Evolutionary conservation across 352 stramenopile species (phyloP).

Genomic region (Globisporangium barbulae): DNA sequence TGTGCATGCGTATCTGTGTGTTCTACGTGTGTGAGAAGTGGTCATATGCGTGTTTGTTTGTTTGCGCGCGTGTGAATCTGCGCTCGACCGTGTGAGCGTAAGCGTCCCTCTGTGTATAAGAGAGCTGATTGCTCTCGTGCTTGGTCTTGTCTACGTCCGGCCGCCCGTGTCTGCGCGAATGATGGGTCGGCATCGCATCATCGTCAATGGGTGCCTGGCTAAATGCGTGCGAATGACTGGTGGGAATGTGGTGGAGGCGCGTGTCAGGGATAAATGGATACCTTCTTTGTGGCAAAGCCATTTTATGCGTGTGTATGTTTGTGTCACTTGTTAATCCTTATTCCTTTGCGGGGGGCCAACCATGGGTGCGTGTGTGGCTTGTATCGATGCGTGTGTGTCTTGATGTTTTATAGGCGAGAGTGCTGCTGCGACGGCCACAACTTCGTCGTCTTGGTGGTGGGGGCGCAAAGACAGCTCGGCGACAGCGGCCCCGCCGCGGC

Average conservation of each 20-base stretch:
- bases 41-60: not conserved
- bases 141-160: not conserved
- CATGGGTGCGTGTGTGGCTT: constrained; percentile 11
- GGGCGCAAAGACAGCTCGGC: not conserved
- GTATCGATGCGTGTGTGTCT: constrained; percentile 13
- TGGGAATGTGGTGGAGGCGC: not conserved
- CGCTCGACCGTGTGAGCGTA: not conserved
- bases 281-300: not conserved
- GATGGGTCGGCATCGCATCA: constrained; percentile 1
- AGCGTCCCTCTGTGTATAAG: not conserved
- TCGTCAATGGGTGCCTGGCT: not conserved
- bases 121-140: no score
- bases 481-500: not conserved
- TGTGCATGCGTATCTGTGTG: not conserved
- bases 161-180: not conserved
- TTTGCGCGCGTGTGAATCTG: not conserved
- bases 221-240: not conserved
- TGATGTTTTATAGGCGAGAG: not conserved
- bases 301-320: not conserved
- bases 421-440: not conserved
- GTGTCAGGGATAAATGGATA: not conserved
- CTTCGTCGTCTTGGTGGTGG: not conserved
- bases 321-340: constrained; percentile 1
- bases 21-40: not conserved
- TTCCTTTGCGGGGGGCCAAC: constrained; percentile 4